Conservation (phyloP, 2,329 filamentous ascomycete genomes). For the Simplicillium aogashimaense region DNA sequence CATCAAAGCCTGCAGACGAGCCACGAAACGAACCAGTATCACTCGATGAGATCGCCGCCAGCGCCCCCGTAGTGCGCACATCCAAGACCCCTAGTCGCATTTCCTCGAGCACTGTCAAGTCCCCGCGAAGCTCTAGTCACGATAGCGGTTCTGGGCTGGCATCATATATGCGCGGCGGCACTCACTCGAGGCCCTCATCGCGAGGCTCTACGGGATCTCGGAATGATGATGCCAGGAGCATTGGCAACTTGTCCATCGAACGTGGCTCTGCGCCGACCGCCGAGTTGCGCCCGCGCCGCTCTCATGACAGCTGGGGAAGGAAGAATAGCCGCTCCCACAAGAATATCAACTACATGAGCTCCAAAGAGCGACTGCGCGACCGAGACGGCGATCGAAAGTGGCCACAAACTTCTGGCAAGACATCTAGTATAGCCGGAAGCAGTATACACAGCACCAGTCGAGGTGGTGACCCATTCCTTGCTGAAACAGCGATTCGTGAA, state of each 20-base stretch:
- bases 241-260: slow-evolving; percentile 56
- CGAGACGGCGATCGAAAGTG: slow-evolving; percentile 54
- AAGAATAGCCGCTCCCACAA: slow-evolving; percentile 43
- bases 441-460: slow-evolving; percentile 25
- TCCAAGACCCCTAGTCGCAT: slow-evolving; percentile 71
- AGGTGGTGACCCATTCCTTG: slow-evolving; percentile 35
- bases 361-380: slow-evolving; percentile 55
- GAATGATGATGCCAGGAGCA: slow-evolving; percentile 50
- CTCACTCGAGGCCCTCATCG: slow-evolving; percentile 46
- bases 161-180: slow-evolving; percentile 4
- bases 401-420: slow-evolving; percentile 10
- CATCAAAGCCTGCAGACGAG: slow-evolving; percentile 41
- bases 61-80: slow-evolving; percentile 67
- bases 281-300: slow-evolving; percentile 42
- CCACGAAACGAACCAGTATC: slow-evolving; percentile 34
- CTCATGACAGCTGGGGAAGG: slow-evolving; percentile 53
- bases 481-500: slow-evolving; percentile 45
- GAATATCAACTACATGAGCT: slow-evolving; percentile 64
- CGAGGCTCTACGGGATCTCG: slow-evolving; percentile 43
- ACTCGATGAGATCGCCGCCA: slow-evolving; percentile 50
- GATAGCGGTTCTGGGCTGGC: slow-evolving; percentile 25
- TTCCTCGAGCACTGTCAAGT: slow-evolving; percentile 55
- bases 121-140: slow-evolving; percentile 39
- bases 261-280: slow-evolving; percentile 36
- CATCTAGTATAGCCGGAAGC: slow-evolving; percentile 27